Conservation (phyloP, 106 monocot species). For the Hemerocallis citrina region DNA sequence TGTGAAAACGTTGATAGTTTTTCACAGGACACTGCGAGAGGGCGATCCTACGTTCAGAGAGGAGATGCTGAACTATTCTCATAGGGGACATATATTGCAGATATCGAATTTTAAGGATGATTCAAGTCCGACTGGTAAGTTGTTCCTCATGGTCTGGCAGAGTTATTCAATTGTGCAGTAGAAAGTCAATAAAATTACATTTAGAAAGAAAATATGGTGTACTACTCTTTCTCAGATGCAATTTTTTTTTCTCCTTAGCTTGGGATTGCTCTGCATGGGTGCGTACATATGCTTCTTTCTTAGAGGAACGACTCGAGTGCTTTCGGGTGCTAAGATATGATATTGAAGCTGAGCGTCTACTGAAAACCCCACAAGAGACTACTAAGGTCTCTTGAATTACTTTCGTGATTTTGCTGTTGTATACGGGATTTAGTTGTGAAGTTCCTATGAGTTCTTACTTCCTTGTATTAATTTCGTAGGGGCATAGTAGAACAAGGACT, state of each 20-base stretch:
- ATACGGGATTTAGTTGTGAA: not conserved
- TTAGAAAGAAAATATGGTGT: not conserved
- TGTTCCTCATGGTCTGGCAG: not conserved
- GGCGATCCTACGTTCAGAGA: conserved; percentile 86
- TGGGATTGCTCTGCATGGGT: conserved; percentile 97
- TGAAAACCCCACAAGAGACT: conserved; percentile 38
- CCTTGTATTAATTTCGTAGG: conserved; percentile 23
- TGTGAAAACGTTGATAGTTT: conserved; percentile 74
- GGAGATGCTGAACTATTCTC: conserved; percentile 61
- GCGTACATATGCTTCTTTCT: conserved; percentile 74
- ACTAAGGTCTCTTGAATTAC: conserved; percentile 35
- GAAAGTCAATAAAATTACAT: not conserved
- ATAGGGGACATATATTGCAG: conserved; percentile 47
- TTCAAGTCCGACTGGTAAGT: conserved; percentile 74
- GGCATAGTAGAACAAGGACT: conserved; percentile 77
- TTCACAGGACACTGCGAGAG: conserved; percentile 82
- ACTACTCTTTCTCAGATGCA: not conserved
- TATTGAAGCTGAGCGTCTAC: conserved; percentile 67
- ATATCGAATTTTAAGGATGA: conserved; percentile 95
- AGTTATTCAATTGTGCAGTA: not conserved
- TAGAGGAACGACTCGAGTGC: conserved; percentile 88
- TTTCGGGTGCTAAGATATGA: conserved; percentile 83
- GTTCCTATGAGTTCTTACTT: not conserved
- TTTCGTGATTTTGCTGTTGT: conserved; percentile 1
- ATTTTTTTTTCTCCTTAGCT: conserved; percentile 33